phyloP scores from a whole-genome alignment of 352 stramenopile species.

The Pilasporangium apinafurcum region DNA sequence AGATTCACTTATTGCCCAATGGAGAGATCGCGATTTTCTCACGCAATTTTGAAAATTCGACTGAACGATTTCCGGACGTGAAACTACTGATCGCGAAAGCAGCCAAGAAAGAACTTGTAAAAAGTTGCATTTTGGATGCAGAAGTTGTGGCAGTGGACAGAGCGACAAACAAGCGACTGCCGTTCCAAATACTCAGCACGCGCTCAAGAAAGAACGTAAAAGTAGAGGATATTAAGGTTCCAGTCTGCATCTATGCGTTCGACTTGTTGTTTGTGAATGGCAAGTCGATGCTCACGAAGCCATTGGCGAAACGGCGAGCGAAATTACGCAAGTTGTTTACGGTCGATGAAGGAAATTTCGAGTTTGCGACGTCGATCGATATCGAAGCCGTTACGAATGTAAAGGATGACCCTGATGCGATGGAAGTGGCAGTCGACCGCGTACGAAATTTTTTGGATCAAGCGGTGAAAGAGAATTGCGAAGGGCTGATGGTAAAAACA shows the following conservation, averaged over 20 bases:
- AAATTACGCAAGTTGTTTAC: conserved; percentile 92
- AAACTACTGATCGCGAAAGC: conserved; percentile 66
- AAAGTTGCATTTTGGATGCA: conserved; percentile 95
- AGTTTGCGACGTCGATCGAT: conserved; percentile 91
- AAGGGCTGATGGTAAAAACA: conserved; percentile 99
- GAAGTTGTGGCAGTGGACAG: conserved; percentile 98
- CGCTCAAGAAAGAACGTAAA: conserved; percentile 93
- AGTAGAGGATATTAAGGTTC: conserved; percentile 88
- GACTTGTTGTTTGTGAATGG: conserved; percentile 99
- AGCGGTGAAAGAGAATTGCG: conserved; percentile 91
- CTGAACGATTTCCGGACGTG: conserved; percentile 94
- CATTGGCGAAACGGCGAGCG: conserved; percentile 87
- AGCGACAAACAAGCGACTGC: conserved; percentile 94
- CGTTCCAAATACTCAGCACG: conserved; percentile 98
- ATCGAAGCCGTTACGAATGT: conserved; percentile 82
- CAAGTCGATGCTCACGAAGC: conserved; percentile 87
- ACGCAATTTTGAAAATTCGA: conserved; percentile 98
- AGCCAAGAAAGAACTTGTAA: conserved; percentile 34
- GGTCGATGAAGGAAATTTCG: conserved; percentile 90
- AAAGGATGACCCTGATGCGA: conserved; percentile 84
- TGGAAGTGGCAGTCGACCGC: conserved; percentile 72
- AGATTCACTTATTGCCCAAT: conserved; percentile 90
- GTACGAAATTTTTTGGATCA: conserved; percentile 94
- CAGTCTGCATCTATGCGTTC: conserved; percentile 95
- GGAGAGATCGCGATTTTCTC: conserved; percentile 96